Evolutionary conservation across 805 yeast genomes (phyloP).

Genomic region (Metschnikowia shivogae): DNA sequence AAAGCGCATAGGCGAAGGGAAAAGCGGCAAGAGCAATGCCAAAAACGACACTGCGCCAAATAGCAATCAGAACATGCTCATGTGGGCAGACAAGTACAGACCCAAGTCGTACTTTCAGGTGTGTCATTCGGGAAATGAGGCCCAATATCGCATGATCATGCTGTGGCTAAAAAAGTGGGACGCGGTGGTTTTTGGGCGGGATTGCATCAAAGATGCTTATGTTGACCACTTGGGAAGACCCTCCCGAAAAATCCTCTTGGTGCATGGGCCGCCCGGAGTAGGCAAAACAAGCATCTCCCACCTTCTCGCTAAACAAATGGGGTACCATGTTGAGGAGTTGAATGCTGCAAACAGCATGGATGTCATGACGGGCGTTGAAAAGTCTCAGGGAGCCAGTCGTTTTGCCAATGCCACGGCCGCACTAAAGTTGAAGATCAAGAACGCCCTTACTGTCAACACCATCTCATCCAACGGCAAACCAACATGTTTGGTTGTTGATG

Average conservation of each 20-base stretch:
- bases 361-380: conserved; percentile 23
- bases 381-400: conserved; percentile 13
- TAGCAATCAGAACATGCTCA: conserved; percentile 5
- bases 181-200: conserved; percentile 27
- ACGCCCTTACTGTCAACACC: conserved; percentile 56
- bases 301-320: conserved; percentile 74
- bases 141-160: conserved; percentile 33
- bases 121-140: conserved; percentile 45
- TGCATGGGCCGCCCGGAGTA: conserved; percentile 91
- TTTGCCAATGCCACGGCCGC: conserved; percentile 27
- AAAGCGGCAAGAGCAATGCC: not conserved
- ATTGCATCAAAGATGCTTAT: conserved; percentile 6
- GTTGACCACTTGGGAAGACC: conserved; percentile 35
- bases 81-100: conserved; percentile 41
- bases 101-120: conserved; percentile 33
- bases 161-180: conserved; percentile 42
- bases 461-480: conserved; percentile 69
- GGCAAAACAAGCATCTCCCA: conserved; percentile 92
- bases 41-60: not conserved
- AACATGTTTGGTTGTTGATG: conserved; percentile 81
- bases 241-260: conserved; percentile 56
- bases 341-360: conserved; percentile 62
- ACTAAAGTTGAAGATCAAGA: conserved; percentile 36
- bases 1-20: not conserved
- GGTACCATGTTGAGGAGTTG: conserved; percentile 75